These are phyloP conservation scores for Mortierella sp. DNA, from an alignment of 371 early-diverging fungal species.

Conservation along the genomic window DNA sequence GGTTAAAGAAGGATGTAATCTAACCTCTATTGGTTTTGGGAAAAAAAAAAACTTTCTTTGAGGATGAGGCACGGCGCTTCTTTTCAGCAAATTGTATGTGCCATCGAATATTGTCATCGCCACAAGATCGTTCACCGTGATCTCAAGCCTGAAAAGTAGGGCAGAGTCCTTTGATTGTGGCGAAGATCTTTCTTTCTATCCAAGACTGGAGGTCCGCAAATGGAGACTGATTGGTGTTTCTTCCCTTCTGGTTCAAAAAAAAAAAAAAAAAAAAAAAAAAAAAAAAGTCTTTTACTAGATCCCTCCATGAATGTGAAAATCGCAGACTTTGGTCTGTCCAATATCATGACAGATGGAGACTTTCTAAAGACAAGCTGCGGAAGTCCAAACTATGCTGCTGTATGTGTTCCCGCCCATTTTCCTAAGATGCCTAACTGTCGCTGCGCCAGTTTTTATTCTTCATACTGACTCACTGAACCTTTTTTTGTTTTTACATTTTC, in stretches of 20 bases:
- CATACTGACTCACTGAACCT: background rate
- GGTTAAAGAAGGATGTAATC: too few species aligned
- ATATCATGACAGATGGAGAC: constrained; percentile 95
- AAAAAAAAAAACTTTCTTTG: constrained; percentile 72
- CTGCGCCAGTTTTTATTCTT: background rate
- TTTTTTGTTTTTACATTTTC: constrained; percentile 2
- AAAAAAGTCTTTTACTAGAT: constrained; percentile 83
- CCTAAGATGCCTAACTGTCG: background rate
- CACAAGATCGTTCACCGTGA: constrained; percentile 97
- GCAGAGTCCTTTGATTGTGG: background rate
- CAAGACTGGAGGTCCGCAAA: background rate
- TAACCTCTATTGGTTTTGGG: too few species aligned
- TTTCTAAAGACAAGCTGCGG: constrained; percentile 97
- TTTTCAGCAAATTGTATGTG: constrained; percentile 98
- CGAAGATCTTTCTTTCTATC: background rate
- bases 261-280: too few species aligned
- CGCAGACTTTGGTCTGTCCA: constrained; percentile 97
- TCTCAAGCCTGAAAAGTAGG: constrained; percentile 83
- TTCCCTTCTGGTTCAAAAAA: background rate
- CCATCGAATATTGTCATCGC: constrained; percentile 98
- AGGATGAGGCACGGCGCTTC: constrained; percentile 90
- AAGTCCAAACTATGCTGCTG: constrained; percentile 88
- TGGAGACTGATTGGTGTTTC: background rate
- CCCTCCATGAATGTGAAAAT: constrained; percentile 97
- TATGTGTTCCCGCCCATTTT: constrained; percentile 38